Percentiles rank a stretch among this genome's conserved stretches.
phyloP scores from a whole-genome alignment of 2,329 filamentous ascomycete genomes.

The Clonostachys chloroleuca region DNA sequence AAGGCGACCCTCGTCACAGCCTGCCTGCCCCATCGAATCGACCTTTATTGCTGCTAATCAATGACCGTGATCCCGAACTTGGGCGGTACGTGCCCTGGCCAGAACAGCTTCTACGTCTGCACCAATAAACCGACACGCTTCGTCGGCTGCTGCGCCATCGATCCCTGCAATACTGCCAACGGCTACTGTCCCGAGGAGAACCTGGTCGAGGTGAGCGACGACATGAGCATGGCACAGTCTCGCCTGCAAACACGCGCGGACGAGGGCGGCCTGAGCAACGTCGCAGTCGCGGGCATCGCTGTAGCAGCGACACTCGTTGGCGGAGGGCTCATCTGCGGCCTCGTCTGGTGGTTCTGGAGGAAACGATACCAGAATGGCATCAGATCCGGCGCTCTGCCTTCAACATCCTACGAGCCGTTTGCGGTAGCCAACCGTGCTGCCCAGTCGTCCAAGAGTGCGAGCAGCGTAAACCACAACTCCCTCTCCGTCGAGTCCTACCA shows the following conservation, averaged over 20 bases:
- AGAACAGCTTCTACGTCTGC: slow-evolving; percentile 30
- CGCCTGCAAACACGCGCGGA: slow-evolving; percentile 1
- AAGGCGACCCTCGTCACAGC: no score
- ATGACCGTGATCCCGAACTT: slow-evolving; percentile 4
- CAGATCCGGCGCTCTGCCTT: not conserved
- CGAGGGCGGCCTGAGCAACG: slow-evolving; percentile 17
- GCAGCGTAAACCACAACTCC: no score
- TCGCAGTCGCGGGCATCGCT: slow-evolving; percentile 28
- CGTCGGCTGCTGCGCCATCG: slow-evolving; percentile 23
- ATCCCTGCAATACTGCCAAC: slow-evolving; percentile 21
- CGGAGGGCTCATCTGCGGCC: slow-evolving; percentile 17
- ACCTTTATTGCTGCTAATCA: no score
- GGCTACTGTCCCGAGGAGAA: slow-evolving; percentile 2
- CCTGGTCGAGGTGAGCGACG: slow-evolving; percentile 2
- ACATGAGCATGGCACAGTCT: not conserved
- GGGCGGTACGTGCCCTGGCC: slow-evolving; percentile 20
- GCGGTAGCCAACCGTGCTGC: not conserved
- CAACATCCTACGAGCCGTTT: not conserved
- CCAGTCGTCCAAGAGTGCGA: no score
- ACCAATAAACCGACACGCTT: slow-evolving; percentile 18
- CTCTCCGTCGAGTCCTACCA: no score
- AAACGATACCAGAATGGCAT: slow-evolving; percentile 1
- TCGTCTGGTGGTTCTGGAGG: slow-evolving; percentile 11
- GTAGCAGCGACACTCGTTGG: slow-evolving; percentile 23
- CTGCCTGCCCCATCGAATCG: no score